Evolutionary conservation across 441 rosid species (phyloP), one percentile per base, ranked within the genome.

Genomic region (Geranium incanum): DNA sequence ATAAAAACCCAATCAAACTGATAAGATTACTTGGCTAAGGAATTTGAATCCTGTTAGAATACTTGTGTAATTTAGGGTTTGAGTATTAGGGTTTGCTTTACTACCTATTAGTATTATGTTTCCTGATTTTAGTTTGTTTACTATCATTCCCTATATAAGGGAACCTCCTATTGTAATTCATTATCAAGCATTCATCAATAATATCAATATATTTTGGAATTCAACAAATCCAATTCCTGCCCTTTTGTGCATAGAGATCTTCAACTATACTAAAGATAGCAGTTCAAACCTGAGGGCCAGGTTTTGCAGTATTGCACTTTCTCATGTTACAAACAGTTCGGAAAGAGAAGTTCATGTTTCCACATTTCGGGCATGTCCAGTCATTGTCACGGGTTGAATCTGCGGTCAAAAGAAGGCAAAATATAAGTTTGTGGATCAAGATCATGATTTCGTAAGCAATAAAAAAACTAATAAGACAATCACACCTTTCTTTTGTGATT

Each of bases 301-400:
- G 99, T 85, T 91, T 95, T 63, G 96, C 93, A 5, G 97, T 95
- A 79, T 88, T 93, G 87, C 99, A 95, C 79, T 28, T 28, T 28
- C 33, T 28, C 33, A 28, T 28, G 33, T 28, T 28, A 28, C 33
- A 28, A 28, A 95, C 85, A 70, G 83, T 85, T 85, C 99, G 85
- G 72, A 95, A 95, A 57, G 99, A 93, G 79, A 92, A 95, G 83
- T 95, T 95, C 55, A 95, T 81, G 72, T 95, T 95, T 37, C 98
- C 99, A 79, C 99, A 95, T 78, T 92, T 91, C 2, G 97, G 98
- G 79, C 99, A 95, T 19, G 90, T 81, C 99, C 99, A 95, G 79
- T 93, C 97, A 82, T 89, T 89, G 80, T 95, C 99, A 33, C 95
- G 92, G 7, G 95, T 69, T 41, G 89, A 79, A 83, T 92, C 33